Evolutionary conservation across 345 rosid genomes (phyloP).

Genomic region (Streptanthus diversifolius): DNA sequence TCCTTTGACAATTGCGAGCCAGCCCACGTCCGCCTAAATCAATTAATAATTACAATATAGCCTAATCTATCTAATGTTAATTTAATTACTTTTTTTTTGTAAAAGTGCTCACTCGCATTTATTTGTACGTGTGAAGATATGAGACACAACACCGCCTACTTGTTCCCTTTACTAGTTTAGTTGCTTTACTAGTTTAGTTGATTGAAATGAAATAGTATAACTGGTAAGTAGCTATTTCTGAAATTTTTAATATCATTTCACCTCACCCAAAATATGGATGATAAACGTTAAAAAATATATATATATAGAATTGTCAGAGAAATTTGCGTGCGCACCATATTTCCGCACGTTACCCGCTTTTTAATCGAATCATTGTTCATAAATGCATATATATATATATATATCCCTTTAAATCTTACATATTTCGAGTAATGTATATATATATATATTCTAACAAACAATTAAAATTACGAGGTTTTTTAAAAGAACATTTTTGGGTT

Average conservation of each 20-base stretch:
- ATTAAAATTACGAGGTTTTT: conserved; percentile 9
- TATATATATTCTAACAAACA: background rate
- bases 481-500: background rate
- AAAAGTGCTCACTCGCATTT: conserved; percentile 2
- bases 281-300: no score
- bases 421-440: background rate
- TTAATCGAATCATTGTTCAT: conserved; percentile 14
- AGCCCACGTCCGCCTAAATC: conserved; percentile 15
- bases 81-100: background rate
- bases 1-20: conserved; percentile 24
- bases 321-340: conserved; percentile 31
- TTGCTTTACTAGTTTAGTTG: background rate
- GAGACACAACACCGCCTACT: conserved; percentile 25
- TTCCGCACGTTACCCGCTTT: conserved; percentile 26
- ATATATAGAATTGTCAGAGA: background rate
- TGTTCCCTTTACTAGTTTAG: conserved; percentile 11
- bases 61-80: background rate
- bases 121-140: conserved; percentile 18
- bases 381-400: background rate
- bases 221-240: no score
- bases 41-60: background rate
- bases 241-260: no score
- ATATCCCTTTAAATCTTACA: background rate
- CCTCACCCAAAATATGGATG: no score
- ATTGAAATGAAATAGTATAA: no score